These are phyloP conservation scores for Kazachstania africana DNA, from an alignment of 805 yeast species.

Conservation along the genomic window DNA sequence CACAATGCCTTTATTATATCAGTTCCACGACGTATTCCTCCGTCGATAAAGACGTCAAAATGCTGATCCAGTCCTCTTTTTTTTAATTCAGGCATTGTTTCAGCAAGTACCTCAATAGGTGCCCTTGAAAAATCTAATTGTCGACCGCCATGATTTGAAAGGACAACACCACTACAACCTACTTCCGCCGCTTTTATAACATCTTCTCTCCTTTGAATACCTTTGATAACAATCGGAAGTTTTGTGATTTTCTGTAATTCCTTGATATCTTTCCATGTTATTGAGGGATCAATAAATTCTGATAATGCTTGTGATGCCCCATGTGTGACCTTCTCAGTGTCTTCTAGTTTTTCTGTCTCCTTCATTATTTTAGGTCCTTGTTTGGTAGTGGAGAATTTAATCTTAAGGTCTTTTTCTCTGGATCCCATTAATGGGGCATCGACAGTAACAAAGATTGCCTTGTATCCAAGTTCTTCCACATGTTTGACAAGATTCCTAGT, in stretches of 20 bases:
- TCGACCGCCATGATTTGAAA: conserved; percentile 86
- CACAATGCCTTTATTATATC: conserved; percentile 57
- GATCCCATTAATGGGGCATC: conserved; percentile 90
- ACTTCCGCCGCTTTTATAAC: conserved; percentile 58
- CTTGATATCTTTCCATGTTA: conserved; percentile 54
- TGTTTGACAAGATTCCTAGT: conserved; percentile 51
- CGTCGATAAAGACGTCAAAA: conserved; percentile 52
- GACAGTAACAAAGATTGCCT: conserved; percentile 78
- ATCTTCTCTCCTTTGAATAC: conserved; percentile 77
- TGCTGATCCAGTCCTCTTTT: conserved; percentile 36
- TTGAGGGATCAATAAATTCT: conserved; percentile 66
- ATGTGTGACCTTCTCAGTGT: conserved; percentile 42
- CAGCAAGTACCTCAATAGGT: conserved; percentile 64
- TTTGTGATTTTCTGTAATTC: conserved; percentile 44
- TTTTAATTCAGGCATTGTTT: conserved; percentile 43
- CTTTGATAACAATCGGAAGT: conserved; percentile 64
- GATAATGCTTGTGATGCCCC: conserved; percentile 85
- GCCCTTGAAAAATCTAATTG: conserved; percentile 78
- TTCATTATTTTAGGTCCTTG: conserved; percentile 30
- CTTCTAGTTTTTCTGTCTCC: conserved; percentile 38
- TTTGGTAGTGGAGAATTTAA: conserved; percentile 37
- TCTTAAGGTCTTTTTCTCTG: conserved; percentile 76
- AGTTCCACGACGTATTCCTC: conserved; percentile 60
- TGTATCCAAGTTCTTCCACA: conserved; percentile 64
- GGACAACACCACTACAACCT: conserved; percentile 68